phyloP scores from a whole-genome alignment of 768 basidiomycete species.

The Amanita polypyramis region DNA sequence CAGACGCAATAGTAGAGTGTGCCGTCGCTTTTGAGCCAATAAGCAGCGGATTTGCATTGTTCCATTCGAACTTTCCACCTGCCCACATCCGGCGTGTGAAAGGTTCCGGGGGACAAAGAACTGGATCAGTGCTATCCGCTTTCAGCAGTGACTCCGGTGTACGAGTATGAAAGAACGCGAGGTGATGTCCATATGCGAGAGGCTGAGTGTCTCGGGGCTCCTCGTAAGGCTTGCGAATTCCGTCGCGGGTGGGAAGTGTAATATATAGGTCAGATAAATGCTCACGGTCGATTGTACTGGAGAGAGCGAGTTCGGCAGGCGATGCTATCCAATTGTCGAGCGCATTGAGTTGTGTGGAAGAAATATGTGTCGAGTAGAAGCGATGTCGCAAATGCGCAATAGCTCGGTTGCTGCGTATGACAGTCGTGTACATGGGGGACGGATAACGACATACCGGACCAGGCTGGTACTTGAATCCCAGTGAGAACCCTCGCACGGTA shows the following conservation, averaged over 20 bases:
- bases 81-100: slow-evolving; percentile 82
- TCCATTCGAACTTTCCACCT: slow-evolving; percentile 59
- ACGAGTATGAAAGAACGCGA: slow-evolving; percentile 65
- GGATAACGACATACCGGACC: no score
- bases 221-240: slow-evolving; percentile 31
- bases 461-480: no score
- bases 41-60: slow-evolving; percentile 31
- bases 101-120: slow-evolving; percentile 62
- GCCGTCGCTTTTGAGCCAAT: slow-evolving; percentile 45
- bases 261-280: slow-evolving; percentile 54
- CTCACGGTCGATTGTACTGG: slow-evolving; percentile 43
- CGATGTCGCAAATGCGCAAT: no score
- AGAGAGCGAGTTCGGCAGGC: slow-evolving; percentile 32
- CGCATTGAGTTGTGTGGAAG: slow-evolving; percentile 12
- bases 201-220: slow-evolving; percentile 30
- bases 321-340: slow-evolving; percentile 44
- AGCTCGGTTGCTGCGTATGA: no score
- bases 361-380: background rate
- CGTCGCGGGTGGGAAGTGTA: slow-evolving; percentile 67
- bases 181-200: slow-evolving; percentile 55
- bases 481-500: no score
- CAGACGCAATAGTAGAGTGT: slow-evolving; percentile 33
- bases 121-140: slow-evolving; percentile 62
- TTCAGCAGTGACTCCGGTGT: slow-evolving; percentile 46
- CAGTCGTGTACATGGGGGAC: no score